Percentiles rank a stretch among this genome's conserved stretches.
Conservation (phyloP, 2,329 filamentous ascomycete species). For the Arthrobotrys sphaeroides region DNA sequence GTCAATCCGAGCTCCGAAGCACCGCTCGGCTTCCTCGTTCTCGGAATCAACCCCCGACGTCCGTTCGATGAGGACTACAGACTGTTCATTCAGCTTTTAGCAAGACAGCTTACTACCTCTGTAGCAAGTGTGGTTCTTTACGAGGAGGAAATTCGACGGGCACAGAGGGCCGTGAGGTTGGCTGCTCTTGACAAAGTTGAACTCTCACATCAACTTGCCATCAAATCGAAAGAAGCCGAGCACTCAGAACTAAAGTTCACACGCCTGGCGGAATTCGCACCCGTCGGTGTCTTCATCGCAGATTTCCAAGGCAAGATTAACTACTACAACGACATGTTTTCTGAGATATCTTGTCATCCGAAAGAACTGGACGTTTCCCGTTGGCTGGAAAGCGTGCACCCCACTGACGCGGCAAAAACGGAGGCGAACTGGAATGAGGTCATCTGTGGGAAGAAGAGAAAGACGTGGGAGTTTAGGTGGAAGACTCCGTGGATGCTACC, state of each 20-base stretch:
- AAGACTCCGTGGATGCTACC: conserved; percentile 37
- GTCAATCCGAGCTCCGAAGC: conserved; percentile 79
- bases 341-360: conserved; percentile 60
- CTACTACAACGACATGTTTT: conserved; percentile 83
- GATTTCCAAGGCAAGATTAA: conserved; percentile 75
- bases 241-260: conserved; percentile 77
- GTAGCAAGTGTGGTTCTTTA: conserved; percentile 83
- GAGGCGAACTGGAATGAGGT: conserved; percentile 43
- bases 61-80: conserved; percentile 84
- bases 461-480: conserved; percentile 53
- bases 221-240: conserved; percentile 68
- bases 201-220: conserved; percentile 77
- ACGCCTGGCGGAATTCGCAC: conserved; percentile 83
- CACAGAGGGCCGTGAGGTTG: conserved; percentile 76
- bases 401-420: conserved; percentile 26
- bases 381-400: conserved; percentile 52
- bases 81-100: conserved; percentile 72
- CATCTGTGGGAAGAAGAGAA: conserved; percentile 37
- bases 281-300: conserved; percentile 87
- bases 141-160: conserved; percentile 81
- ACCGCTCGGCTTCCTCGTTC: conserved; percentile 79
- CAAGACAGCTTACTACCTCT: conserved; percentile 73
- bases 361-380: conserved; percentile 31
- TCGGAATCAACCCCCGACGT: conserved; percentile 80
- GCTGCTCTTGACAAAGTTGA: conserved; percentile 80